Base-by-base conservation (phyloP, 1,139 yeast species). In the Yamadazyma atlantica region DNA sequence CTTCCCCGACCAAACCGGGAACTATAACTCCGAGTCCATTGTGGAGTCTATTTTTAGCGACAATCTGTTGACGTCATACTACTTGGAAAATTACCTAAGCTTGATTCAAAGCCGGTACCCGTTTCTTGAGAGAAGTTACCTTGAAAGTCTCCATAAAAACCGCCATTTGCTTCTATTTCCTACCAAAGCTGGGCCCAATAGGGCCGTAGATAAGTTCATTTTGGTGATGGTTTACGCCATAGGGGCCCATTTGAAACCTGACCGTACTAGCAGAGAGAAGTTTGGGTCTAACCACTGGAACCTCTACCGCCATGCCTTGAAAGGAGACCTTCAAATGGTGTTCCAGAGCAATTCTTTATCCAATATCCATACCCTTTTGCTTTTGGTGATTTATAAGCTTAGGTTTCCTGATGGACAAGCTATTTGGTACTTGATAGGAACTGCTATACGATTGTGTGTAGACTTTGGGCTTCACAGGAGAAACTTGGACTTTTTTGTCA, bases 211-310 rank as follows among this genome's bases (percentile, higher is more conserved):
- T 13, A 31, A 33, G 22, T 41, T 39, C 29, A 14, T 31, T 5
- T 24, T 43, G 2, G 21, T 39, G 13, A 41, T 43, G 46, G 32
- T 43, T 6, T 43, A 43, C 25, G 46, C 46, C 13, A 41, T 43
- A 8, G 46, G 46, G 2, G 39, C 45, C 1, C 33, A 35, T 19
- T 39, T 43, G 27, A 41, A 40, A 26, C 29, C 34, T 24, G 21
- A 28, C 3, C 9, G 9, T 8, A 16, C n/a, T 9, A 10, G 11
- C 17, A 28, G 32, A 2, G 34, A 22, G 15, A 35, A 31, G 13
- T 18, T 17, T 16, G 13, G 11, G 5, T 12, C n/a, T 14, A 27
- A 37, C n/a, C 46, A 43, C 26, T 32, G 34, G 26, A 25, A 34
- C 18, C 32, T 43, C 9, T 43, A 39, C 23, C 33, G 31, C 17